Conservation (phyloP, 805 yeast species). For the Lipomyces chichibuensis region DNA sequence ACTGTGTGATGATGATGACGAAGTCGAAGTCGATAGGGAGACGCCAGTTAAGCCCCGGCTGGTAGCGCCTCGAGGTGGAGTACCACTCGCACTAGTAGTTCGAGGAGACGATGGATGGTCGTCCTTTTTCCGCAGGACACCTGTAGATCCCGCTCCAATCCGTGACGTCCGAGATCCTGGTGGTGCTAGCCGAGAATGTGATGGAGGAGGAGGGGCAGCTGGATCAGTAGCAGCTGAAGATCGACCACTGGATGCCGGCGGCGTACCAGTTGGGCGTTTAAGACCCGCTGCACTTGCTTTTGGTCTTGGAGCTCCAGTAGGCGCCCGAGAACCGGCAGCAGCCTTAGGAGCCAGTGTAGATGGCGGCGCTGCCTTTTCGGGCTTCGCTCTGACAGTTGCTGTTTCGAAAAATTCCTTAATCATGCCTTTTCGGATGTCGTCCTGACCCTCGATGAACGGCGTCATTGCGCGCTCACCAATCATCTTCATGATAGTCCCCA, state of each 20-base stretch:
- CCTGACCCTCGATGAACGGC: constrained; percentile 66
- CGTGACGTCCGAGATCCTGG: constrained; percentile 6
- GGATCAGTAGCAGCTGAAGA: neutral
- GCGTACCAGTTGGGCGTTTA: constrained; percentile 12
- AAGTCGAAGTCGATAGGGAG: constrained; percentile 22
- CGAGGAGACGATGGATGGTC: constrained; percentile 6
- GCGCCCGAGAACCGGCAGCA: constrained; percentile 27
- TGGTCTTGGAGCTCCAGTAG: constrained; percentile 21
- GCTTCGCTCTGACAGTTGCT: constrained; percentile 58
- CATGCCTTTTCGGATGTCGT: constrained; percentile 71
- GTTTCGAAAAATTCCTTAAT: constrained; percentile 61
- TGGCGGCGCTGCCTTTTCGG: constrained; percentile 41
- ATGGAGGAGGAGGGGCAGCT: neutral
- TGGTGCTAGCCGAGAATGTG: constrained; percentile 1
- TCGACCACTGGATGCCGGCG: constrained; percentile 4
- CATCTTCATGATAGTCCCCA: constrained; percentile 83
- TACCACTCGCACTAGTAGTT: neutral
- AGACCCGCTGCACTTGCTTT: constrained; percentile 20
- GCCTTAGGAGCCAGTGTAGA: constrained; percentile 31
- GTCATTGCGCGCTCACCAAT: constrained; percentile 71
- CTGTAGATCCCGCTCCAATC: neutral
- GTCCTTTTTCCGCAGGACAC: constrained; percentile 3
- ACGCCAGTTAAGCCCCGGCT: constrained; percentile 35
- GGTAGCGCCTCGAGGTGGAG: constrained; percentile 24
- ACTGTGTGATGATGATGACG: constrained; percentile 12